Evolutionary conservation across 2,329 filamentous ascomycete genomes (phyloP).

Genomic region (Grosmannia penicillata): DNA sequence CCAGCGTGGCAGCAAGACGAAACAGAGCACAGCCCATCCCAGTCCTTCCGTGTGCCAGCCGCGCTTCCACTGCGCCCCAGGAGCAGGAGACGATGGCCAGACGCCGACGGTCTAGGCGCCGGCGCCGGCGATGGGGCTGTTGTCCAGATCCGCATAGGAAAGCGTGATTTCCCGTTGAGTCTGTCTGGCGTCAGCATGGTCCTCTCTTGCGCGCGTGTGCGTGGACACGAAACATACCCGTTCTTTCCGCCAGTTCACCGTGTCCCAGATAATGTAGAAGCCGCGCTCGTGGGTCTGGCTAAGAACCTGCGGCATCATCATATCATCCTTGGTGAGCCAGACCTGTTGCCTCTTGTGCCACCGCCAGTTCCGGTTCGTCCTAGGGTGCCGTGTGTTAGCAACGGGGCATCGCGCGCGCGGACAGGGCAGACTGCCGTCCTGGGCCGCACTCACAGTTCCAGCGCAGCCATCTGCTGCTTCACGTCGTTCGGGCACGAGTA

Average conservation of each 20-base stretch:
- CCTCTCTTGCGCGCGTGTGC: too few relatives aligned
- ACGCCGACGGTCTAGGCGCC: too few relatives aligned
- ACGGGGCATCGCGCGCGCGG: too few relatives aligned
- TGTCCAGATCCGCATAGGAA: slow-evolving; percentile 47
- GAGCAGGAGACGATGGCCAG: too few relatives aligned
- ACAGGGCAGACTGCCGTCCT: too few relatives aligned
- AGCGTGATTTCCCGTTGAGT: slow-evolving; percentile 42
- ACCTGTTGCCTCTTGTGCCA: slow-evolving; percentile 54
- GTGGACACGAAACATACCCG: slow-evolving; percentile 31
- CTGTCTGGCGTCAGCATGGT: too few relatives aligned
- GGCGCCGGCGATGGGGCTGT: slow-evolving; percentile 13
- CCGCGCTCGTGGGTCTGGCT: slow-evolving; percentile 46
- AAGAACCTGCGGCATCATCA: slow-evolving; percentile 46
- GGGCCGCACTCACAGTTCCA: slow-evolving; percentile 46
- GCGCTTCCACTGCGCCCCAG: too few relatives aligned
- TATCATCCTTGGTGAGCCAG: slow-evolving; percentile 54
- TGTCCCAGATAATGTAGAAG: slow-evolving; percentile 53
- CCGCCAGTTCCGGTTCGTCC: slow-evolving; percentile 49
- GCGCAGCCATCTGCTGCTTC: slow-evolving; percentile 48
- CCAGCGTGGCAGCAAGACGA: too few relatives aligned
- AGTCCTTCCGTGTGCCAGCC: too few relatives aligned
- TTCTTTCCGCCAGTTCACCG: slow-evolving; percentile 46
- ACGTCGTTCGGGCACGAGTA: slow-evolving; percentile 49
- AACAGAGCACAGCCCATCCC: too few relatives aligned
- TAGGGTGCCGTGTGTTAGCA: too few relatives aligned